Evolutionary conservation across 2,329 filamentous ascomycete genomes (phyloP).

Genomic region (Akanthomyces uredinophilus): DNA sequence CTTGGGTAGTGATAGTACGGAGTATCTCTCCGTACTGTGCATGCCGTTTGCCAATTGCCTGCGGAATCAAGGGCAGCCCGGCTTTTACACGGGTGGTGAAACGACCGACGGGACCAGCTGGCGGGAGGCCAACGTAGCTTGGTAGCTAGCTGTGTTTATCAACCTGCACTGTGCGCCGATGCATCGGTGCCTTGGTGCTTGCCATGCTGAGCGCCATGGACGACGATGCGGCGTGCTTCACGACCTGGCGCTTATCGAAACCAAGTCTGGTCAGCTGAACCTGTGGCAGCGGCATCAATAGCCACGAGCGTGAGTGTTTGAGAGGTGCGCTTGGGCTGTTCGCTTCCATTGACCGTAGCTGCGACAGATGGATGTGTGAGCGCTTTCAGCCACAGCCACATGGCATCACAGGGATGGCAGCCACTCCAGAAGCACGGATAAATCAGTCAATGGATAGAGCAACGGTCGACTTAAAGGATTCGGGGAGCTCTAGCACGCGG

Average conservation of each 20-base stretch:
- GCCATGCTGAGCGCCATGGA: too few species aligned
- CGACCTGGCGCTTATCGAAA: neutral
- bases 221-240: too few species aligned
- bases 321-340: neutral
- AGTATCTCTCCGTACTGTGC: too few species aligned
- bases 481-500: too few species aligned
- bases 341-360: neutral
- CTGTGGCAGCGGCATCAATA: too few species aligned
- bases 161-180: neutral
- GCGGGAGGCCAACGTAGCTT: neutral
- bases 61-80: neutral
- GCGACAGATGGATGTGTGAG: too few species aligned
- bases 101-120: neutral
- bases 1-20: too few species aligned
- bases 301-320: too few species aligned
- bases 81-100: neutral
- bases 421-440: neutral
- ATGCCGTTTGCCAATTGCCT: neutral
- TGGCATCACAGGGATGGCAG: neutral
- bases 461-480: too few species aligned
- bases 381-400: slow-evolving; percentile 1
- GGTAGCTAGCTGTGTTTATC: neutral
- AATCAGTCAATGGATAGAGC: neutral
- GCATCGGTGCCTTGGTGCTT: neutral
- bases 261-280: too few species aligned